phyloP scores from a whole-genome alignment of 2,329 filamentous ascomycete genomes.

The Cladosporium austrohemisphaericum region DNA sequence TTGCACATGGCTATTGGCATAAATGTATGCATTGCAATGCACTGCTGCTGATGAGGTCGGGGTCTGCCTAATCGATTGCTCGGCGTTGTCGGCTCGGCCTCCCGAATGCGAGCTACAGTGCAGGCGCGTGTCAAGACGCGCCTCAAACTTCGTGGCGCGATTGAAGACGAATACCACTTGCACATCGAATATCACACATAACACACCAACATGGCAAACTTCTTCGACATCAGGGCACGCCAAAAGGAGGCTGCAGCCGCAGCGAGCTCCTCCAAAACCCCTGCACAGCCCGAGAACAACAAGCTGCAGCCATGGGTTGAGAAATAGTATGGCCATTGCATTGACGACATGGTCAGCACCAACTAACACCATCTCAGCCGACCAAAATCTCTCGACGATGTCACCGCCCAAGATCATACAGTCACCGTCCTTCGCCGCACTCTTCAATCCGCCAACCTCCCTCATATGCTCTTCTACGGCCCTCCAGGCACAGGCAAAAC shows the following conservation, averaged over 20 bases:
- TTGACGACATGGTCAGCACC: not conserved
- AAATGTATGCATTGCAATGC: not conserved
- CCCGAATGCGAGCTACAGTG: slow-evolving; percentile 13
- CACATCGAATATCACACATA: no score
- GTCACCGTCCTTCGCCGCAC: slow-evolving; percentile 88
- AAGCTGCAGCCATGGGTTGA: slow-evolving; percentile 92
- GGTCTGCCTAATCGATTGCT: not conserved
- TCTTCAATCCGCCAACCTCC: slow-evolving; percentile 92
- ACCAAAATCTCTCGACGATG: slow-evolving; percentile 88
- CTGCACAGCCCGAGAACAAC: slow-evolving; percentile 59
- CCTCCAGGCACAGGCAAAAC: slow-evolving; percentile 98
- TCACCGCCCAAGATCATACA: slow-evolving; percentile 96
- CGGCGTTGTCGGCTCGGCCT: slow-evolving; percentile 10
- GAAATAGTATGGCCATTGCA: slow-evolving; percentile 73
- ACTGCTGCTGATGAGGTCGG: not conserved
- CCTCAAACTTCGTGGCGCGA: slow-evolving; percentile 3
- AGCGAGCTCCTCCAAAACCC: slow-evolving; percentile 67
- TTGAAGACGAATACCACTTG: not conserved
- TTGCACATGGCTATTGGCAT: not conserved
- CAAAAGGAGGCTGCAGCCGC: slow-evolving; percentile 65
- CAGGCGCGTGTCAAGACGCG: no score
- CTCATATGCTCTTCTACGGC: slow-evolving; percentile 99
- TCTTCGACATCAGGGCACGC: slow-evolving; percentile 93
- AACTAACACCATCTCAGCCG: slow-evolving; percentile 56
- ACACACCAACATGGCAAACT: slow-evolving; percentile 66